Evolutionary conservation across 768 basidiomycete species (phyloP), one percentile per base, ranked within the genome.

Genomic region (Jaapia argillacea): DNA sequence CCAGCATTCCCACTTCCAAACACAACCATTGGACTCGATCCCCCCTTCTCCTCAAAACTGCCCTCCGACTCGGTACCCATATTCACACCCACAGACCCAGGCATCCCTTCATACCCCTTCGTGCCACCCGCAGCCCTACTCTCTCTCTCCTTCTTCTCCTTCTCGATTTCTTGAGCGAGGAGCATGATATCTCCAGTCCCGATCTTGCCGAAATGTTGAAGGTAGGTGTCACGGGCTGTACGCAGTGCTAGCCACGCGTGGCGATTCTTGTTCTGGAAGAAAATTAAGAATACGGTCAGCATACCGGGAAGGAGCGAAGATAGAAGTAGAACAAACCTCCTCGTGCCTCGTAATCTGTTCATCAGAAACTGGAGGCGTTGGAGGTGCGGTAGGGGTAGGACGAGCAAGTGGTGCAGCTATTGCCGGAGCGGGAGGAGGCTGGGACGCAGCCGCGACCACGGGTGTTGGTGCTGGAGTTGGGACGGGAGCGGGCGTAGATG

Each of bases 201-300:
- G 47, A 89, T 88, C 64, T 77, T 82, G n/a, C 79, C 74, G 50
- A 91, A 90, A 51, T 86, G 78, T 48, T 80, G 75, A 31, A 89
- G 58, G 58, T 89, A 66, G 46, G 72, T 71, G 50, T 85, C 79
- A 27, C 87, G 81, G 43, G 84, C 77, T 33, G 76, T 72, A 16
- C 88, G 82, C 46, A 91, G 70, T 5, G 81, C 83, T 14, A 89
- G 70, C 88, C 89, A 92, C 4, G 85, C 67, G 70, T 79, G 77
- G 3, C 83, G 75, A 48, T 80, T 74, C 52, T 87, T 85, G 60
- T 77, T 80, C 88, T 89, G 54, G 16, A 46, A n/a, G 36, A 51
- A 10, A 33, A 10, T 10, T 10, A 33, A 33, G 31, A 33, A 33
- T 16, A 33, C 31, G 31, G 10, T 33, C 31, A 33, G 31, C 31